Evolutionary conservation across 345 rosid genomes (phyloP).

Genomic region (Populus simonii): DNA sequence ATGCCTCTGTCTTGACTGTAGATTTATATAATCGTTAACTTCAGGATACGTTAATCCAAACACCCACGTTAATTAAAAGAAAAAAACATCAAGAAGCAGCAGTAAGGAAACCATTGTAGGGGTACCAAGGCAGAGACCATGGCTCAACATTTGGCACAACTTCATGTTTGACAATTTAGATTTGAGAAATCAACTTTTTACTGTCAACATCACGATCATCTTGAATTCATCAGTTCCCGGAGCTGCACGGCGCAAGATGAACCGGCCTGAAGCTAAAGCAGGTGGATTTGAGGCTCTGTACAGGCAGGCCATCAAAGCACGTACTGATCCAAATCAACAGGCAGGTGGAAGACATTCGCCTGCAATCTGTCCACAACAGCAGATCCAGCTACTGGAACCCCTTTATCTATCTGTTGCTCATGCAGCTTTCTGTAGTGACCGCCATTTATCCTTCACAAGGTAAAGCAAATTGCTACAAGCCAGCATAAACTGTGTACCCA

Average conservation of each 20-base stretch:
- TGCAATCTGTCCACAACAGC: constrained; percentile 58
- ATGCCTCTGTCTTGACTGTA: too few species aligned
- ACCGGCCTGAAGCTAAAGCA: constrained; percentile 46
- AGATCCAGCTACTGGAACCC: constrained; percentile 60
- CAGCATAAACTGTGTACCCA: not conserved
- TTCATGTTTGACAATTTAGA: constrained; percentile 16
- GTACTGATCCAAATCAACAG: constrained; percentile 32
- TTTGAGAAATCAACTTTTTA: not conserved
- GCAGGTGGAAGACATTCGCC: constrained; percentile 52
- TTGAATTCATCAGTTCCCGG: constrained; percentile 40
- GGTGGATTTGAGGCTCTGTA: constrained; percentile 59
- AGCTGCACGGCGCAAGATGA: constrained; percentile 65
- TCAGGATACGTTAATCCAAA: too few species aligned
- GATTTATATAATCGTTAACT: too few species aligned
- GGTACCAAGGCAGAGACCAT: constrained; percentile 47
- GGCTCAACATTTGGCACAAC: constrained; percentile 59
- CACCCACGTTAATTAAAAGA: constrained; percentile 31
- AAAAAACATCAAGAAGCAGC: constrained; percentile 26
- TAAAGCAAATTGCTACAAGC: constrained; percentile 18
- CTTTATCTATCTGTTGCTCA: constrained; percentile 49
- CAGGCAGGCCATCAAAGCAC: constrained; percentile 38
- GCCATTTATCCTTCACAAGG: constrained; percentile 62
- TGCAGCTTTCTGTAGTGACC: constrained; percentile 61
- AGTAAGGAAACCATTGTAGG: constrained; percentile 48
- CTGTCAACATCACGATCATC: too few species aligned